Evolutionary conservation across 768 basidiomycete species (phyloP), one percentile per base, ranked within the genome.

Genomic region (Hygrocybe coccinea): DNA sequence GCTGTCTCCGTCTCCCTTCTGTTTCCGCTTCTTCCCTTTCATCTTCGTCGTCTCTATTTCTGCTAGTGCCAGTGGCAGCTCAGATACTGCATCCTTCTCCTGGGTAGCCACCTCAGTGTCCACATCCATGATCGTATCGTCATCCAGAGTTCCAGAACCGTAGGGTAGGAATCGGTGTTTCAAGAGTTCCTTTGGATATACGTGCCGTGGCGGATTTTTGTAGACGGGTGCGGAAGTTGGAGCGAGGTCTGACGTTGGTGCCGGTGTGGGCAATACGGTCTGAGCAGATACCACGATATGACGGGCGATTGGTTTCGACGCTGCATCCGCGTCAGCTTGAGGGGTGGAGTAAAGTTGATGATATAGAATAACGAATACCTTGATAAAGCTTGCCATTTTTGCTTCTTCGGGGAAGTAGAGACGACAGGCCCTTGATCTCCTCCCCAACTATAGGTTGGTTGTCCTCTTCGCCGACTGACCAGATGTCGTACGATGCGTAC

Each of bases 101-200:
- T 3, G 24, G 12, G 21, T 25, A 46, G 12, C 46, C 44, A 46
- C 48, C 3, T 59, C 44, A 9, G 56, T 34, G 50, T 68, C 62
- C 35, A 66, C 56, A 35, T 65, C 60, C 39, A 72, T n/a, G n/a
- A n/a, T 25, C 15, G 64, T 65, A 2, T 54, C 64, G 7, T 70
- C 65, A 11, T 12, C 41, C 1, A 59, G 60, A 17, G 59, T 63
- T 59, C 74, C 65, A 12, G 85, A 80, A 1, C 86, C 86, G 25
- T 78, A 80, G 0, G 87, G 87, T 59, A 81, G 64, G 66, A 86
- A 89, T 1, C 71, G 65, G 60, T 88, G 86, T 55, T 75, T 87
- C 33, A 89, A 73, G 1, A 82, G 60, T 44, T 87, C 83, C 46
- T 74, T 70, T 0, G 87, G 80, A 61, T 89, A 81, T 9, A 70